phyloP scores from a whole-genome alignment of 176 grass and related monocot genomes.

The Aegilops longissima region DNA sequence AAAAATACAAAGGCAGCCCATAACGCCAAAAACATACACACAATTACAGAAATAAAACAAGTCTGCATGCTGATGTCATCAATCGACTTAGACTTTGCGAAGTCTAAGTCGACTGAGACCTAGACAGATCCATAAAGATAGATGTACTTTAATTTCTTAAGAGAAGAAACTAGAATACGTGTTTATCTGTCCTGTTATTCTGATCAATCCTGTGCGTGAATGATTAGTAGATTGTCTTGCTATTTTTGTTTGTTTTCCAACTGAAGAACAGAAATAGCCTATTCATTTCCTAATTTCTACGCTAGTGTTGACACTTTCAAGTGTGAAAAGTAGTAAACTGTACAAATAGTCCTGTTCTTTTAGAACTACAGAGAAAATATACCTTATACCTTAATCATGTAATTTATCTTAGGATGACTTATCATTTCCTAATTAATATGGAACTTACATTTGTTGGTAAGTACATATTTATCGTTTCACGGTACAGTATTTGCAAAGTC shows the following conservation, averaged over 20 bases:
- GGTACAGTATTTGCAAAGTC: not conserved
- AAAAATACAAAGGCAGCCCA: too few relatives aligned
- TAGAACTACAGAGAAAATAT: not conserved
- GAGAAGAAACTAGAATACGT: constrained; percentile 3
- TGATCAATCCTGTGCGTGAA: not conserved
- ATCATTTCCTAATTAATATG: not conserved
- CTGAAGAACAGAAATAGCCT: not conserved
- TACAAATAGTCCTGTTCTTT: not conserved
- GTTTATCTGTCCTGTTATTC: not conserved
- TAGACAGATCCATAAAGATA: not conserved
- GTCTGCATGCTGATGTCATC: too few relatives aligned
- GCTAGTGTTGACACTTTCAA: not conserved
- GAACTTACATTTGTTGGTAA: not conserved
- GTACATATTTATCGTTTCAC: not conserved
- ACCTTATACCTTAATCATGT: not conserved
- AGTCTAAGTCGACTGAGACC: too few relatives aligned
- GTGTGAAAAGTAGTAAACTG: not conserved
- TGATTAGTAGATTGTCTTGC: not conserved
- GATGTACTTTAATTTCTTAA: constrained; percentile 31
- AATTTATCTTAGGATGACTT: not conserved
- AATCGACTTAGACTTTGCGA: too few relatives aligned
- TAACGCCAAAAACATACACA: too few relatives aligned
- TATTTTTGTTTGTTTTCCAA: not conserved
- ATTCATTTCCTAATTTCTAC: too few relatives aligned
- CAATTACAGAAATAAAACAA: too few relatives aligned